phyloP scores from a whole-genome alignment of 108 stramenopile genomes.

The Aurantiochytrium sp. region DNA sequence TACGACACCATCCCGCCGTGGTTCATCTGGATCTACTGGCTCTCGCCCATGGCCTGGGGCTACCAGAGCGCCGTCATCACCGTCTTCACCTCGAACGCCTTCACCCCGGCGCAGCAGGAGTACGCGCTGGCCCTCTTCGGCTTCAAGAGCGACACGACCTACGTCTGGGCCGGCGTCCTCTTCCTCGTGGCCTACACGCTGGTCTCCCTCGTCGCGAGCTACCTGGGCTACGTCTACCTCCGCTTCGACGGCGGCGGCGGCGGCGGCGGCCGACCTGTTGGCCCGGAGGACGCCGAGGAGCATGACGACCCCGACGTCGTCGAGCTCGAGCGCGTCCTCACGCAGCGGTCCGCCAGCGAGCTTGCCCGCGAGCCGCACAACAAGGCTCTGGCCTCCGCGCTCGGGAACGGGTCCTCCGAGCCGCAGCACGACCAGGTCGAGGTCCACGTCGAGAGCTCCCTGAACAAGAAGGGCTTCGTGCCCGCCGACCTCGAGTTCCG shows the following conservation, averaged over 20 bases:
- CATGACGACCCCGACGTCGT: too few relatives aligned
- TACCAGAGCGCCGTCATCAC: not conserved
- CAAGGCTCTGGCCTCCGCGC: not conserved
- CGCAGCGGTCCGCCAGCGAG: not conserved
- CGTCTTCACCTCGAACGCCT: not conserved
- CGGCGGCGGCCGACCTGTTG: too few relatives aligned
- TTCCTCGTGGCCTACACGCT: not conserved
- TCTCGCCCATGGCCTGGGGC: conserved; percentile 29
- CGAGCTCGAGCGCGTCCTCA: too few relatives aligned
- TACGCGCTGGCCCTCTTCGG: not conserved
- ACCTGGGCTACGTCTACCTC: not conserved
- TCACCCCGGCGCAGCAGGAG: not conserved
- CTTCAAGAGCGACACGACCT: not conserved
- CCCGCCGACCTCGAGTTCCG: not conserved
- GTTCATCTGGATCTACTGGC: conserved; percentile 24
- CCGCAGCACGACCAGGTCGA: too few relatives aligned
- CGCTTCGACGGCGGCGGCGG: not conserved
- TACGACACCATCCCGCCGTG: not conserved
- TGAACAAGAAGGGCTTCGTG: not conserved
- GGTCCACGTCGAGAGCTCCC: too few relatives aligned
- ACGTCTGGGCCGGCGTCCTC: not conserved
- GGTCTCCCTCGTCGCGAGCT: not conserved
- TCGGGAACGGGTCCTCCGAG: too few relatives aligned
- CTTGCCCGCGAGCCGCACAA: not conserved
- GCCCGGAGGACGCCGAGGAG: too few relatives aligned